Conservation (phyloP, 1,139 yeast genomes). For the Geotrichum aggregatum region DNA sequence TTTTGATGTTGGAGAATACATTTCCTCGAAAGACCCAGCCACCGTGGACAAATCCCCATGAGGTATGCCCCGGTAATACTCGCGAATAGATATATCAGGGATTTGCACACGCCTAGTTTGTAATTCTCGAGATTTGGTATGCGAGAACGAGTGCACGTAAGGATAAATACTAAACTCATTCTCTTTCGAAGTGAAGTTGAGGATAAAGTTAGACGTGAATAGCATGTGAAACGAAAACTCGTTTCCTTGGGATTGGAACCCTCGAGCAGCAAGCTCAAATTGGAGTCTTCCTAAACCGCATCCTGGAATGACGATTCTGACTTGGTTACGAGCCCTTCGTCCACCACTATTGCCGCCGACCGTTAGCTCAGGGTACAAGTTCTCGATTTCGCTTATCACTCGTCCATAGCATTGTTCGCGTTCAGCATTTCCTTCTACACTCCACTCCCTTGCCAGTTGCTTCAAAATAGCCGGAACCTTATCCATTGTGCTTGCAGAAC, state of each 20-base stretch:
- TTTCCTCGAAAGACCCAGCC: slow-evolving; percentile 74
- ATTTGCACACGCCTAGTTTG: slow-evolving; percentile 53
- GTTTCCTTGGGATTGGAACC: slow-evolving; percentile 78
- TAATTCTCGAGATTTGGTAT: slow-evolving; percentile 49
- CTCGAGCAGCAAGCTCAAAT: slow-evolving; percentile 62
- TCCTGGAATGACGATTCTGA: slow-evolving; percentile 69
- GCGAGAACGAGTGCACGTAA: slow-evolving; percentile 68
- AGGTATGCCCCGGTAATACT: slow-evolving; percentile 42
- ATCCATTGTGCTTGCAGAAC: slow-evolving; percentile 49
- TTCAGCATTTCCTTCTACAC: slow-evolving; percentile 55
- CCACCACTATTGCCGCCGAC: slow-evolving; percentile 20
- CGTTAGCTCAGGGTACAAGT: slow-evolving; percentile 41
- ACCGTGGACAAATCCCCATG: slow-evolving; percentile 66
- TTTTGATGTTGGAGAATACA: slow-evolving; percentile 50
- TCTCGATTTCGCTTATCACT: slow-evolving; percentile 47
- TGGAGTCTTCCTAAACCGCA: slow-evolving; percentile 78
- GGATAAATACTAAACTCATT: slow-evolving; percentile 66
- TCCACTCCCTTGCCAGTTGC: slow-evolving; percentile 76
- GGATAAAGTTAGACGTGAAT: slow-evolving; percentile 57
- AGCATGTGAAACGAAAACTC: slow-evolving; percentile 83
- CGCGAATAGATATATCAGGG: slow-evolving; percentile 39
- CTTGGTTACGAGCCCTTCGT: slow-evolving; percentile 9
- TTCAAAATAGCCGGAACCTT: slow-evolving; percentile 59
- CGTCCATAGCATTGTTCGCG: slow-evolving; percentile 47
- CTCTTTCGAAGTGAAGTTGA: slow-evolving; percentile 53